These are phyloP conservation scores for Psilocybe azurescens DNA, from an alignment of 768 basidiomycete genomes.

Conservation along the genomic window DNA sequence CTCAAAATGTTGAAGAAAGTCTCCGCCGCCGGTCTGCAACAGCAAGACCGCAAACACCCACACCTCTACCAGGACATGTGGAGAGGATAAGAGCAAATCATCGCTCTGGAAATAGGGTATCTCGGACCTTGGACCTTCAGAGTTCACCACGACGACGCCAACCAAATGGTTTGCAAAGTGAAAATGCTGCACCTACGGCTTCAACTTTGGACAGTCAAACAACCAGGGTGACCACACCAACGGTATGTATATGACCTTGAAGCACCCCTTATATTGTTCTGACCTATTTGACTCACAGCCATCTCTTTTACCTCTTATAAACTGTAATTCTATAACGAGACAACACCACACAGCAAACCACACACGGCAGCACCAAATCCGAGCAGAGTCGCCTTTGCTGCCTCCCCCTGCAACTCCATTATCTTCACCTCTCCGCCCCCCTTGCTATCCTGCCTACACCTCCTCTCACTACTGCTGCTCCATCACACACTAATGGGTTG, in stretches of 20 bases:
- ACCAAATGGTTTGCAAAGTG: background rate
- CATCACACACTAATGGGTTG: too few relatives aligned
- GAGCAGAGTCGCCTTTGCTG: too few relatives aligned
- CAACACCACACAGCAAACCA: too few relatives aligned
- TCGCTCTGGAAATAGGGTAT: background rate
- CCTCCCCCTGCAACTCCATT: background rate
- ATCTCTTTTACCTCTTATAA: too few relatives aligned
- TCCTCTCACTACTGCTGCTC: too few relatives aligned
- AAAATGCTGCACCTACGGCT: constrained; percentile 3
- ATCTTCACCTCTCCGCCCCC: background rate
- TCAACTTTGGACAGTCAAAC: background rate
- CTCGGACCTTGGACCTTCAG: background rate
- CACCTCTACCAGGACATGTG: background rate
- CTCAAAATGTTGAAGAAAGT: background rate
- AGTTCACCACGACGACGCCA: background rate
- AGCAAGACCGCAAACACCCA: background rate
- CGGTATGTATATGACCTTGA: too few relatives aligned
- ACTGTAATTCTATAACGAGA: too few relatives aligned
- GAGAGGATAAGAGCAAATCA: background rate
- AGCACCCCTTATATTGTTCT: too few relatives aligned
- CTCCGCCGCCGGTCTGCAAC: background rate
- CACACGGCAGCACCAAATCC: too few relatives aligned
- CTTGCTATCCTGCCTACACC: too few relatives aligned
- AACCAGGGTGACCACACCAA: background rate
- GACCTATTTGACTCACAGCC: too few relatives aligned